phyloP scores from a whole-genome alignment of 768 basidiomycete genomes.

The Kwoniella europaea region DNA sequence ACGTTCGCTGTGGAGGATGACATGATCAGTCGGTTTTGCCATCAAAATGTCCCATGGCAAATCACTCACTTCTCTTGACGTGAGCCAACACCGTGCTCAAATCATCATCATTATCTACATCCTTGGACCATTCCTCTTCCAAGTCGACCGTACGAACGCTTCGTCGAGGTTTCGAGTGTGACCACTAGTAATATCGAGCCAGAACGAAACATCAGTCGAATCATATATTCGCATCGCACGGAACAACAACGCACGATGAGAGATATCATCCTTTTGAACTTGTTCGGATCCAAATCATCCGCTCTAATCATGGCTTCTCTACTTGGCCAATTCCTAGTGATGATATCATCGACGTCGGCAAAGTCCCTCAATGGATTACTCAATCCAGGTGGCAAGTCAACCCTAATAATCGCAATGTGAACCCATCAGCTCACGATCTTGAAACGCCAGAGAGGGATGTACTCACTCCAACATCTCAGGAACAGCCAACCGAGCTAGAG shows the following conservation, averaged over 20 bases:
- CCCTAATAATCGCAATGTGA: conserved; percentile 29
- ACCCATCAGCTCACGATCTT: not conserved
- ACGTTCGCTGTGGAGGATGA: conserved; percentile 39
- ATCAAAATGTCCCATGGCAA: not conserved
- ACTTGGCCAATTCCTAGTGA: conserved; percentile 48
- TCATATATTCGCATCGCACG: not conserved
- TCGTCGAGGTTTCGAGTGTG: conserved; percentile 45
- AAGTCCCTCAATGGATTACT: conserved; percentile 43
- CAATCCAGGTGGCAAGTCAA: conserved; percentile 43
- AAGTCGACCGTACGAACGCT: conserved; percentile 44
- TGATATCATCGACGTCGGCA: conserved; percentile 46
- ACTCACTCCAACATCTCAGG: conserved; percentile 56
- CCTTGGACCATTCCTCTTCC: conserved; percentile 47
- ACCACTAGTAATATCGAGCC: conserved; percentile 32
- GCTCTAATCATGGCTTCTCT: conserved; percentile 49
- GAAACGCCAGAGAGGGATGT: not conserved
- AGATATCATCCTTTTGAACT: conserved; percentile 50
- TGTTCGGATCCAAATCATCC: conserved; percentile 40
- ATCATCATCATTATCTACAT: conserved; percentile 40
- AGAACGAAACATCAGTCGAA: not conserved
- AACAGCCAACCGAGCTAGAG: conserved; percentile 49
- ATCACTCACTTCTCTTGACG: conserved; percentile 48
- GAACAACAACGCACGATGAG: conserved; percentile 37
- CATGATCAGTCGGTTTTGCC: not conserved
- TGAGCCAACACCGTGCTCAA: conserved; percentile 49